Conservation (phyloP, 495 filamentous ascomycete species). For the Podospora comata region DNA sequence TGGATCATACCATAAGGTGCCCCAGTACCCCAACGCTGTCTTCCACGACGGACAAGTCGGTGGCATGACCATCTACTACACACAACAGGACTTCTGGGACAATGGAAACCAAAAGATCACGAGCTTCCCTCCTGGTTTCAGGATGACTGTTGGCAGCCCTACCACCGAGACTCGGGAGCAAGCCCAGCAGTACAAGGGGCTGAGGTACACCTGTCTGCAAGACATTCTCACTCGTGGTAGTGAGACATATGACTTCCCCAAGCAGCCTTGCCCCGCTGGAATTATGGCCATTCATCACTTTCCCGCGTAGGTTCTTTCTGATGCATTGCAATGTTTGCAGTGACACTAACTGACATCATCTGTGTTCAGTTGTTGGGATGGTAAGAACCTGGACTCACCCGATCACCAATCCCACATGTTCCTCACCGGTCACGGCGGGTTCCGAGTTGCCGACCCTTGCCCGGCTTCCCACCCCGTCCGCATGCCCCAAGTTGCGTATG, state of each 20-base stretch:
- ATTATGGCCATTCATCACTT: conserved; percentile 44
- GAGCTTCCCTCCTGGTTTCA: conserved; percentile 55
- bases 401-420: conserved; percentile 43
- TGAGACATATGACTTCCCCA: conserved; percentile 35
- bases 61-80: conserved; percentile 47
- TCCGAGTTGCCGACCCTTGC: conserved; percentile 32
- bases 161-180: conserved; percentile 33
- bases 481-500: conserved; percentile 42
- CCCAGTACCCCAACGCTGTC: conserved; percentile 25
- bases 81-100: conserved; percentile 36
- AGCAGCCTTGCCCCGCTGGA: conserved; percentile 34
- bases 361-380: conserved; percentile 31
- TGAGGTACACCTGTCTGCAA: conserved; percentile 42
- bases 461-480: conserved; percentile 35
- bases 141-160: conserved; percentile 69
- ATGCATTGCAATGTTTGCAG: conserved; percentile 9
- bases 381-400: conserved; percentile 32
- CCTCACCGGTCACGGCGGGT: conserved; percentile 34
- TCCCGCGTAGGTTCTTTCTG: conserved; percentile 34
- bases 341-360: background rate
- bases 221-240: conserved; percentile 32
- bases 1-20: conserved; percentile 39
- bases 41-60: conserved; percentile 29
- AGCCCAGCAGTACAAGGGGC: conserved; percentile 35
- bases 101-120: conserved; percentile 40